These are phyloP conservation scores for Dryadomyces quercivorus DNA, from an alignment of 2,329 filamentous ascomycete species.

Conservation along the genomic window DNA sequence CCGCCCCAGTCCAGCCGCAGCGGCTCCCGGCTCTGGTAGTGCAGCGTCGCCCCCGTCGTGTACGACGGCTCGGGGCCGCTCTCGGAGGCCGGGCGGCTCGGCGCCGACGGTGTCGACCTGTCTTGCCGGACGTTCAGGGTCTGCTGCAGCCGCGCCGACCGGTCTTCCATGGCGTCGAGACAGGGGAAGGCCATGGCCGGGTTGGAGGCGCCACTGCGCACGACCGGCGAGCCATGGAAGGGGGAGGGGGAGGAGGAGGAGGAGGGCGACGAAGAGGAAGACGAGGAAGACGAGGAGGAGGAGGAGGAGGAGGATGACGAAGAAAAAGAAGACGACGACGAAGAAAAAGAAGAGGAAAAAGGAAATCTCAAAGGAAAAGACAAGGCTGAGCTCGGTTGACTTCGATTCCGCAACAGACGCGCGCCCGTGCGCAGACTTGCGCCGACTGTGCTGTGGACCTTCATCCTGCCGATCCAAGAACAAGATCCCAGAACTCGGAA, in stretches of 20 bases:
- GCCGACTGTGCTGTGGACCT: no score
- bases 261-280: neutral
- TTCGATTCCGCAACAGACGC: no score
- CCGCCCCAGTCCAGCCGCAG: slow-evolving; percentile 91
- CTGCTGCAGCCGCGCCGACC: slow-evolving; percentile 60
- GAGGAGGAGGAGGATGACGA: no score
- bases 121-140: neutral
- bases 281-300: neutral
- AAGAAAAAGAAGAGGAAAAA: no score
- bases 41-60: slow-evolving; percentile 73
- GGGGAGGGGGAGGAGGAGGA: neutral
- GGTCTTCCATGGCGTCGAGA: slow-evolving; percentile 70
- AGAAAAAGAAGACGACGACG: no score
- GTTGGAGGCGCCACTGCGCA: slow-evolving; percentile 47
- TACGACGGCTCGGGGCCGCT: slow-evolving; percentile 89
- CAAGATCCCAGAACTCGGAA: no score
- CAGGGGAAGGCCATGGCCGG: slow-evolving; percentile 84
- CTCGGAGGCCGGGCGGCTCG: slow-evolving; percentile 39
- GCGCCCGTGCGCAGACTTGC: no score
- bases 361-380: no score
- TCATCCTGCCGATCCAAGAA: no score
- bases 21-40: slow-evolving; percentile 61
- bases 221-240: slow-evolving; percentile 14
- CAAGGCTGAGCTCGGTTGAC: no score
- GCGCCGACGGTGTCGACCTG: neutral